phyloP scores from a whole-genome alignment of 257 asterid species.

The Rhazya stricta region DNA sequence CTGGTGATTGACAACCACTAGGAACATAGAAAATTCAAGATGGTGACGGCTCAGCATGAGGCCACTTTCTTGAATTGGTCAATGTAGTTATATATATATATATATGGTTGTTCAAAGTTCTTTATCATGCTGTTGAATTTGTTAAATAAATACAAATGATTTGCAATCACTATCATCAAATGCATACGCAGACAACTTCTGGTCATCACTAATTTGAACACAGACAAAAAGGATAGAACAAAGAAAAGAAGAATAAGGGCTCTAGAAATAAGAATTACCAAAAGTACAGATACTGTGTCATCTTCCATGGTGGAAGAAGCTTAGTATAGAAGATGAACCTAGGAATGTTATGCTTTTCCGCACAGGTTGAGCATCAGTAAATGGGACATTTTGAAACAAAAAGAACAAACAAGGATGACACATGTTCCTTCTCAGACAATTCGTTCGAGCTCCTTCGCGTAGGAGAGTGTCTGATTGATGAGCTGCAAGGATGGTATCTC shows the following conservation, averaged over 20 bases:
- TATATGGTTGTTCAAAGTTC: slow-evolving; percentile 20
- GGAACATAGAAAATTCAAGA: not conserved
- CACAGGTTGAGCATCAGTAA: not conserved
- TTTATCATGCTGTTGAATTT: not conserved
- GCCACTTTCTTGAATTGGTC: not conserved
- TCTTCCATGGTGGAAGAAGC: not conserved
- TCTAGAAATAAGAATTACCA: not conserved
- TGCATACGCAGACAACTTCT: not conserved
- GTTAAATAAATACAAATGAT: not conserved
- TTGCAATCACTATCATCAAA: not conserved
- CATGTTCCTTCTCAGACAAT: slow-evolving; percentile 42
- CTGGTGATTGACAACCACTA: not conserved
- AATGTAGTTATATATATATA: slow-evolving; percentile 6
- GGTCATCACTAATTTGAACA: no score
- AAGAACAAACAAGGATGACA: not conserved
- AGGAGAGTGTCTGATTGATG: slow-evolving; percentile 89
- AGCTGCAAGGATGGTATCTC: slow-evolving; percentile 93
- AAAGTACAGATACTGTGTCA: not conserved
- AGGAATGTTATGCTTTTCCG: not conserved
- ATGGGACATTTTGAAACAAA: not conserved
- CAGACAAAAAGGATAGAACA: no score
- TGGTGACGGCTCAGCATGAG: not conserved
- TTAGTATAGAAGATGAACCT: not conserved
- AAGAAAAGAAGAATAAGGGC: not conserved
- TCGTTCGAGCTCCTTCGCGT: slow-evolving; percentile 89